Conservation (phyloP, 208 protist species). For the Crithidia expoeki region DNA sequence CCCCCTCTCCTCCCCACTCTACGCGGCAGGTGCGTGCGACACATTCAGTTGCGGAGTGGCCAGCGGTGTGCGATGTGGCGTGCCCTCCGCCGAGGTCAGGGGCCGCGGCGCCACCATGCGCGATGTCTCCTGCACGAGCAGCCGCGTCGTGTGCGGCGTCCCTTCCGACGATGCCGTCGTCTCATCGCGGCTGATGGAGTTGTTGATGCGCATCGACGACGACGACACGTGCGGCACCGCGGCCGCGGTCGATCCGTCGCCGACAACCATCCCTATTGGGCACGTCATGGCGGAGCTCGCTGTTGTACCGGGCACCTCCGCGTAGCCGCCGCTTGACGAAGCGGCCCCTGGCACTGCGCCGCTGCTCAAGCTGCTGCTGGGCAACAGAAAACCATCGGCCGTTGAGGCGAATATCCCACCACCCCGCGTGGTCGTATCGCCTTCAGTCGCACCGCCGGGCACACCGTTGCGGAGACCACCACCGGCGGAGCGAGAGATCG, state of each 20-base stretch:
- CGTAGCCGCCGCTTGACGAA: not conserved
- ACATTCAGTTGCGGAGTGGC: slow-evolving; percentile 13
- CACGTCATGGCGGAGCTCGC: not conserved
- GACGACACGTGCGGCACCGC: not conserved
- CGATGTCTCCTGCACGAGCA: slow-evolving; percentile 54
- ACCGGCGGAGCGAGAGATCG: slow-evolving; percentile 7
- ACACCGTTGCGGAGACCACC: not conserved
- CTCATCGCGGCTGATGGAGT: slow-evolving; percentile 18
- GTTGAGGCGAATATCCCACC: too few relatives aligned
- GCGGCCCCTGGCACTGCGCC: not conserved
- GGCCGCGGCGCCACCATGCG: slow-evolving; percentile 53
- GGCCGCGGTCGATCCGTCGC: not conserved
- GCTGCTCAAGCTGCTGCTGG: slow-evolving; percentile 22
- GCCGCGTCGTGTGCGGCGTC: slow-evolving; percentile 25
- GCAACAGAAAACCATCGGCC: slow-evolving; percentile 20
- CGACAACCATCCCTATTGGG: slow-evolving; percentile 9
- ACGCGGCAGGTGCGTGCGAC: slow-evolving; percentile 3
- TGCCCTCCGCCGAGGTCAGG: slow-evolving; percentile 38
- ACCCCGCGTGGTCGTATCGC: too few relatives aligned
- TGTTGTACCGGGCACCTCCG: not conserved
- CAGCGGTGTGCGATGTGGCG: slow-evolving; percentile 26
- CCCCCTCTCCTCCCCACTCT: too few relatives aligned
- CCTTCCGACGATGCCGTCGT: slow-evolving; percentile 23
- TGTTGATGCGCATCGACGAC: slow-evolving; percentile 15
- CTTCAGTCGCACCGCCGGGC: not conserved